Percentiles rank a stretch among this genome's conserved stretches.
These are phyloP conservation scores for Blumeria hordei DNA, from an alignment of 2,329 filamentous ascomycete species.

Conservation along the genomic window DNA sequence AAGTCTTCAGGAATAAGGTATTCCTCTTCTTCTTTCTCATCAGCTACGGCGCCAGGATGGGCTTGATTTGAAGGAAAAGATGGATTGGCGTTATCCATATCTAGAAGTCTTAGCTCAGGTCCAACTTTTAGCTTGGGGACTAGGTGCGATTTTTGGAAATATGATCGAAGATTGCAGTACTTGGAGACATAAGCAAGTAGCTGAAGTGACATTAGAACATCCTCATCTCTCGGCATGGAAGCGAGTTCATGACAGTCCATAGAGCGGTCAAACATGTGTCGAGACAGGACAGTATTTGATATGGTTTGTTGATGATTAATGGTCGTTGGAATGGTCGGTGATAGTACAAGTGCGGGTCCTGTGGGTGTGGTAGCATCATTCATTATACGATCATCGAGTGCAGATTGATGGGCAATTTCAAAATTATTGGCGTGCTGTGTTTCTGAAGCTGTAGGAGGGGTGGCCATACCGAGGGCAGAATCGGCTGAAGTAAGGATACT, in stretches of 20 bases:
- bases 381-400: slow-evolving; percentile 64
- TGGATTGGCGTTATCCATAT: slow-evolving; percentile 32
- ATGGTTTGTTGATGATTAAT: slow-evolving; percentile 55
- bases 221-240: slow-evolving; percentile 87
- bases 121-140: slow-evolving; percentile 83
- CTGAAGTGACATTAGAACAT: slow-evolving; percentile 94
- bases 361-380: slow-evolving; percentile 44
- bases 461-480: slow-evolving; percentile 47
- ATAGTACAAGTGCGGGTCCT: slow-evolving; percentile 45
- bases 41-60: background rate
- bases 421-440: slow-evolving; percentile 73
- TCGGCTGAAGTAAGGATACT: slow-evolving; percentile 49
- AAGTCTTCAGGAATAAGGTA: slow-evolving; percentile 84
- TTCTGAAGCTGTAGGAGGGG: slow-evolving; percentile 50
- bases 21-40: slow-evolving; percentile 36
- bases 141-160: slow-evolving; percentile 85
- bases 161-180: slow-evolving; percentile 86
- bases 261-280: slow-evolving; percentile 53
- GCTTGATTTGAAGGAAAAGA: slow-evolving; percentile 13
- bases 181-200: slow-evolving; percentile 94
- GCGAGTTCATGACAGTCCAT: slow-evolving; percentile 53
- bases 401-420: slow-evolving; percentile 72
- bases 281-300: slow-evolving; percentile 46
- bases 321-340: slow-evolving; percentile 33
- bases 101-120: slow-evolving; percentile 56